A percentile compares a stretch with the other conserved stretches of the same genome.
These are phyloP conservation scores for Tylopilus sp. DNA, from an alignment of 768 basidiomycete species.

Conservation along the genomic window DNA sequence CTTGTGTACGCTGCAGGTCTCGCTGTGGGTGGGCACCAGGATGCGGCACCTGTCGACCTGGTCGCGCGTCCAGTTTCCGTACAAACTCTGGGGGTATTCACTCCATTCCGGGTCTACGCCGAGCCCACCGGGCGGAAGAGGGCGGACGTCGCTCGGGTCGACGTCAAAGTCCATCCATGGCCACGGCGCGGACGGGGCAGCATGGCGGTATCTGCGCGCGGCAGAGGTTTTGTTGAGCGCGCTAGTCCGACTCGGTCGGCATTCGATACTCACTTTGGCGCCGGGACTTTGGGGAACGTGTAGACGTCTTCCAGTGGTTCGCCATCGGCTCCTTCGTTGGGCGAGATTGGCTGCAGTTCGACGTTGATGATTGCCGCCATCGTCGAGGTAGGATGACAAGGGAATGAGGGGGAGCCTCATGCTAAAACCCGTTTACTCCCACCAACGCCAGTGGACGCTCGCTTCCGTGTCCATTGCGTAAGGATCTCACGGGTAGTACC, in stretches of 20 bases:
- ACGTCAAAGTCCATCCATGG: conserved; percentile 39
- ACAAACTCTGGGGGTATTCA: conserved; percentile 31
- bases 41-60: conserved; percentile 32
- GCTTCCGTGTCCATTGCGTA: too few relatives aligned
- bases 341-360: not conserved
- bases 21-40: conserved; percentile 2
- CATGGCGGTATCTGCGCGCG: conserved; percentile 34
- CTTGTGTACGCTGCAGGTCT: conserved; percentile 20
- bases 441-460: too few relatives aligned
- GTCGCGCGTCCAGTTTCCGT: conserved; percentile 34
- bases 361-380: conserved; percentile 15
- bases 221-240: not conserved
- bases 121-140: conserved; percentile 13
- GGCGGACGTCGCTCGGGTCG: conserved; percentile 19
- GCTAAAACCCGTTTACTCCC: too few relatives aligned
- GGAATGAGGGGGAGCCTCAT: not conserved
- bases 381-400: not conserved
- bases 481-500: too few relatives aligned
- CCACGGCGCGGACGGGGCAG: conserved; percentile 41
- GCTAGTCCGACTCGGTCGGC: not conserved
- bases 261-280: conserved; percentile 24
- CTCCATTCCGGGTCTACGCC: conserved; percentile 19
- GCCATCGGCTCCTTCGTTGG: not conserved
- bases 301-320: conserved; percentile 9
- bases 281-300: conserved; percentile 19